Evolutionary conservation across 768 basidiomycete genomes (phyloP).

Genomic region (Mycena alexandri): DNA sequence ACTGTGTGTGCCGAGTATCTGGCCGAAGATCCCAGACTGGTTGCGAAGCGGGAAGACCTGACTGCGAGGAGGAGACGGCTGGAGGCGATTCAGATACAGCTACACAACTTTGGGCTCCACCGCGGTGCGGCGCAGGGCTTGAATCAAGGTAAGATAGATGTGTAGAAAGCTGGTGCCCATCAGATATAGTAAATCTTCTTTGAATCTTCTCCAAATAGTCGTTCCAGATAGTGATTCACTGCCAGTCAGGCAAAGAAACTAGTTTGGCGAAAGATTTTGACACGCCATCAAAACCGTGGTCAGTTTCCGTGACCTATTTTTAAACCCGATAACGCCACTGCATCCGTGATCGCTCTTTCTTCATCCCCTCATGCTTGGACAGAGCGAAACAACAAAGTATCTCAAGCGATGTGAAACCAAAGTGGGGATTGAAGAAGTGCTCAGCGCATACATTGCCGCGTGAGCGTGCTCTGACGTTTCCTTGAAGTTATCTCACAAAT

Average conservation of each 20-base stretch:
- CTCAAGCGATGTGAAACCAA: conserved; percentile 29
- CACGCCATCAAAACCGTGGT: too few relatives aligned
- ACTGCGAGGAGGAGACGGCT: conserved; percentile 50
- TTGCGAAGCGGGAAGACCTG: conserved; percentile 51
- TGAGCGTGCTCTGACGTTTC: neutral
- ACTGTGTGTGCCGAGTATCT: conserved; percentile 57
- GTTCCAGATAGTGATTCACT: too few relatives aligned
- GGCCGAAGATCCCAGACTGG: conserved; percentile 58
- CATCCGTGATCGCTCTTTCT: too few relatives aligned
- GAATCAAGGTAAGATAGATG: neutral
- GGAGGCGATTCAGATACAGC: conserved; percentile 53
- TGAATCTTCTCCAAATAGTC: too few relatives aligned
- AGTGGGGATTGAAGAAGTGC: conserved; percentile 32
- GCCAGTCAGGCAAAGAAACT: too few relatives aligned
- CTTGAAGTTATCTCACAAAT: neutral
- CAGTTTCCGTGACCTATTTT: too few relatives aligned
- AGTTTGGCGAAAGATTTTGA: too few relatives aligned
- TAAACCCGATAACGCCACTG: too few relatives aligned
- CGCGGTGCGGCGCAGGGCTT: conserved; percentile 6
- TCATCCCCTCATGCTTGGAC: conserved; percentile 25
- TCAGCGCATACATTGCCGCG: conserved; percentile 36
- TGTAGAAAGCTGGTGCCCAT: too few relatives aligned
- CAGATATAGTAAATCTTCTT: too few relatives aligned
- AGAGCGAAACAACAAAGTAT: conserved; percentile 21
- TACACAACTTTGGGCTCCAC: conserved; percentile 45